Conservation (phyloP, 805 yeast genomes). For the Huiozyma sinensis region DNA sequence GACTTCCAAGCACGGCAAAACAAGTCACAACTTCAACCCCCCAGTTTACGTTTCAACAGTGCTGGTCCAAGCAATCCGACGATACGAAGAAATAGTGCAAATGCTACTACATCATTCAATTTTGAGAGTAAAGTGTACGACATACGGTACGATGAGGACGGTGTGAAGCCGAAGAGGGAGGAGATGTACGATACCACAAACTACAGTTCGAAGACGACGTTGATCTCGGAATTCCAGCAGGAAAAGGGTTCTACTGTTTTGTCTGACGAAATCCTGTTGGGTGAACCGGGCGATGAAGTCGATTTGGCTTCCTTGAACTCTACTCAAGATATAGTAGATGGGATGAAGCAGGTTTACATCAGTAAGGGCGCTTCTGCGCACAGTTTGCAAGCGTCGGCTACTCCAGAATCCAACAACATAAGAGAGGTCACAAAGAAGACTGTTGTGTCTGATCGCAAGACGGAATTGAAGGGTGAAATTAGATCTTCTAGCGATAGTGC, state of each 20-base stretch:
- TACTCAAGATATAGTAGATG: slow-evolving; percentile 1
- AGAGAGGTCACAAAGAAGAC: too few species aligned
- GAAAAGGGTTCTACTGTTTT: too few species aligned
- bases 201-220: too few species aligned
- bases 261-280: slow-evolving; percentile 18
- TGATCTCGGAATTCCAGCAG: too few species aligned
- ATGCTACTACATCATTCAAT: slow-evolving; percentile 18
- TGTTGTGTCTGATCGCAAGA: too few species aligned
- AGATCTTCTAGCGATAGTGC: slow-evolving; percentile 21
- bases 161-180: background rate
- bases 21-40: slow-evolving; percentile 4
- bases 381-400: too few species aligned
- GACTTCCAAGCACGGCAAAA: slow-evolving; percentile 8
- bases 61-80: slow-evolving; percentile 3
- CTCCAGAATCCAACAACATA: too few species aligned
- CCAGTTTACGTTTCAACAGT: background rate
- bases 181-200: too few species aligned
- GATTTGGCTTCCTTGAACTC: slow-evolving; percentile 14
- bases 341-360: slow-evolving; percentile 1
- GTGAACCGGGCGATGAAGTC: slow-evolving; percentile 28
- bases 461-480: slow-evolving; percentile 2
- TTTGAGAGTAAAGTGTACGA: slow-evolving; percentile 32
- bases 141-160: slow-evolving; percentile 15
- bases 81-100: slow-evolving; percentile 5
- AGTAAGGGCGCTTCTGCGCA: background rate